Percentiles rank a stretch among this genome's conserved stretches.
Conservation (phyloP, 257 asterid species). For the Anisodus tanguticus region DNA sequence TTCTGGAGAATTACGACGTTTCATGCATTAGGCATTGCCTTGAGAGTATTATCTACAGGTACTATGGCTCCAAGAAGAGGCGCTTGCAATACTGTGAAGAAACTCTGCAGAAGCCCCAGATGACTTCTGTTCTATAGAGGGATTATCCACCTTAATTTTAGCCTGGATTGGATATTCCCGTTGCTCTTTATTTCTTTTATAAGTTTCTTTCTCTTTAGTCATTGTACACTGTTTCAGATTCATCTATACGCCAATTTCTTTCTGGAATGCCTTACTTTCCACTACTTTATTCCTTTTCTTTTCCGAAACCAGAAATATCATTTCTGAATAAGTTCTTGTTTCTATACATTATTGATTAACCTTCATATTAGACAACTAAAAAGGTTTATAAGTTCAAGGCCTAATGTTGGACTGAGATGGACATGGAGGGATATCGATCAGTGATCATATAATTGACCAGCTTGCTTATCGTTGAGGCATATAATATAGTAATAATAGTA, state of each 20-base stretch:
- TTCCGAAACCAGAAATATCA: neutral
- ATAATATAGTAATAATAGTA: neutral
- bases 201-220: neutral
- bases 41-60: slow-evolving; percentile 51
- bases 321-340: neutral
- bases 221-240: slow-evolving; percentile 5
- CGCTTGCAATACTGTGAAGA: slow-evolving; percentile 49
- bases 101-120: slow-evolving; percentile 44
- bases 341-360: neutral
- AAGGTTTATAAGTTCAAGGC: neutral
- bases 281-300: neutral
- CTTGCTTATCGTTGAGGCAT: neutral
- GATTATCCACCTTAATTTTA: slow-evolving; percentile 29
- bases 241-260: slow-evolving; percentile 22
- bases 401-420: neutral
- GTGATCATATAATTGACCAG: neutral
- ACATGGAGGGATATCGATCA: too few relatives aligned
- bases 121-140: slow-evolving; percentile 38
- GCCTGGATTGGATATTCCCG: slow-evolving; percentile 26
- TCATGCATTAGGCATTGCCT: slow-evolving; percentile 47
- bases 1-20: slow-evolving; percentile 47
- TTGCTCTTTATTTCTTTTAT: neutral
- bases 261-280: neutral
- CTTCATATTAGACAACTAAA: neutral
- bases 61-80: slow-evolving; percentile 49